phyloP scores from a whole-genome alignment of 139 green algal species.

The Cymbomonas tetramitiformis region DNA sequence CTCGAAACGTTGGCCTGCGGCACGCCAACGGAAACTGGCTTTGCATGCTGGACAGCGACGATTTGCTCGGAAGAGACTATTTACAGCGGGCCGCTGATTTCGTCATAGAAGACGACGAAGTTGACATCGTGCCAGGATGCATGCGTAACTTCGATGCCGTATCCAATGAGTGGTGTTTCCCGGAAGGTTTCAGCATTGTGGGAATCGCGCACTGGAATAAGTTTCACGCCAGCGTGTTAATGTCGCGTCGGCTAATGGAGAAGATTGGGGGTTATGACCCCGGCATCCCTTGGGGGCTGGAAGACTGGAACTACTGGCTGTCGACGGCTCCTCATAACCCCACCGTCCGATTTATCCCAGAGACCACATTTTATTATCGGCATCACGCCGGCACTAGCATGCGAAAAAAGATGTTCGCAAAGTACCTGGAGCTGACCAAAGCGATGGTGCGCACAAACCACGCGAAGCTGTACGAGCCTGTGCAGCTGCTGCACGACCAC shows the following conservation, averaged over 20 bases:
- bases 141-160: slow-evolving; percentile 26
- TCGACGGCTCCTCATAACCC: slow-evolving; percentile 4
- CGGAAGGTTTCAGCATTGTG: slow-evolving; percentile 17
- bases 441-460: slow-evolving; percentile 30
- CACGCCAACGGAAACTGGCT: slow-evolving; percentile 26
- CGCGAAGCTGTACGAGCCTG: slow-evolving; percentile 21
- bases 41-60: slow-evolving; percentile 27
- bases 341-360: slow-evolving; percentile 14
- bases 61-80: slow-evolving; percentile 23
- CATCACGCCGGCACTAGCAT: slow-evolving; percentile 24
- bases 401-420: slow-evolving; percentile 26
- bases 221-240: slow-evolving; percentile 24
- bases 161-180: slow-evolving; percentile 24
- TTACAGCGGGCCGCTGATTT: slow-evolving; percentile 9
- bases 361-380: slow-evolving; percentile 26
- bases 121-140: slow-evolving; percentile 20
- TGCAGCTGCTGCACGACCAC: slow-evolving; percentile 24
- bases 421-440: slow-evolving; percentile 21
- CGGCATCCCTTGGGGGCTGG: slow-evolving; percentile 20
- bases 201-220: slow-evolving; percentile 29
- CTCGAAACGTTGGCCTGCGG: slow-evolving; percentile 18
- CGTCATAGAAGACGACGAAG: neutral
- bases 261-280: slow-evolving; percentile 23
- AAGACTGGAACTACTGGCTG: slow-evolving; percentile 33
- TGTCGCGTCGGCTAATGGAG: slow-evolving; percentile 16